A percentile compares a stretch with the other conserved stretches of the same genome.
Conservation (phyloP, 148 eudicot species). For the Fallopia convolvulus region DNA sequence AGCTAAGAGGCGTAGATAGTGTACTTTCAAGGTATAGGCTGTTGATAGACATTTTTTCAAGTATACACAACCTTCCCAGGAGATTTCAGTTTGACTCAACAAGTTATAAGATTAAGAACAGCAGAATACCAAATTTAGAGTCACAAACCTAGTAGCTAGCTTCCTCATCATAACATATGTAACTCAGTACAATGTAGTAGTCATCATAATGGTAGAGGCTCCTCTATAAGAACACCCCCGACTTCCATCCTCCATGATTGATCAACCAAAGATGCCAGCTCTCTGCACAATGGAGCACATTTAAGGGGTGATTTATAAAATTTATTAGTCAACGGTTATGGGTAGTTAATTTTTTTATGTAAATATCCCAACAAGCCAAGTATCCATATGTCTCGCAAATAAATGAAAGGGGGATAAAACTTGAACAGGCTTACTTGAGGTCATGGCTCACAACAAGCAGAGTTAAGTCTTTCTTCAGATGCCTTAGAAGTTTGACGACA, state of each 20-base stretch:
- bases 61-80: not conserved
- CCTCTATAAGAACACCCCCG: conserved; percentile 71
- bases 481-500: conserved; percentile 74
- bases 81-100: not conserved
- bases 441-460: conserved; percentile 97
- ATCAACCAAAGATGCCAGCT: conserved; percentile 75
- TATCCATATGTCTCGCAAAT: not conserved
- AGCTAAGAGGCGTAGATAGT: no score
- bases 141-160: not conserved
- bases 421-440: conserved; percentile 56
- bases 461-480: conserved; percentile 75
- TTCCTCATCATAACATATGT: not conserved
- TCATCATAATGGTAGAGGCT: conserved; percentile 40
- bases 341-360: not conserved
- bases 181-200: not conserved
- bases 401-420: not conserved
- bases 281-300: conserved; percentile 35
- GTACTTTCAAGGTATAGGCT: no score
- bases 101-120: not conserved
- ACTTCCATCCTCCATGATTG: conserved; percentile 89
- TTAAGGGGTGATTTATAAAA: not conserved
- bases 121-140: not conserved
- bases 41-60: not conserved
- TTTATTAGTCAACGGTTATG: not conserved
- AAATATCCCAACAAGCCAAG: not conserved